Conservation (phyloP, 306 rosid genomes). For the Senna siamea region DNA sequence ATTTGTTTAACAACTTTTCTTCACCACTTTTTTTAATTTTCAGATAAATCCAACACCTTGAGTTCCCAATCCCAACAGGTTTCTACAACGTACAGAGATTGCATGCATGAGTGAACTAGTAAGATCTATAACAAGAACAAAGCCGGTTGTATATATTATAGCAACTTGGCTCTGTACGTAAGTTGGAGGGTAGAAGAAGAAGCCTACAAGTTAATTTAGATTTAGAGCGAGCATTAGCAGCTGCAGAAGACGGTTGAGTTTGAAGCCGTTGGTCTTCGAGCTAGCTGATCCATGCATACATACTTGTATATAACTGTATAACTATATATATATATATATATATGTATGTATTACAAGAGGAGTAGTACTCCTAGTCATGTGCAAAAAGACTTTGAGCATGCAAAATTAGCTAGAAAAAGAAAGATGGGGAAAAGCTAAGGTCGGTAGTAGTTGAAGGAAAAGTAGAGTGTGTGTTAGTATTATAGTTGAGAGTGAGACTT, state of each 20-base stretch:
- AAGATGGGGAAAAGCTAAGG: too few relatives aligned
- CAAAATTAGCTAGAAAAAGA: background rate
- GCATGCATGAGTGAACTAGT: slow-evolving; percentile 24
- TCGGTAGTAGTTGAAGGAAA: too few relatives aligned
- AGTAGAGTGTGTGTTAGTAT: too few relatives aligned
- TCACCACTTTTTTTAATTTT: too few relatives aligned
- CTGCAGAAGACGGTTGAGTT: slow-evolving; percentile 35
- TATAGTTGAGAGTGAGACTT: too few relatives aligned
- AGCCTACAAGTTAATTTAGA: slow-evolving; percentile 5
- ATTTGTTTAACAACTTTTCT: background rate
- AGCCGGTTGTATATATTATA: slow-evolving; percentile 12
- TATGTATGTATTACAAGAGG: slow-evolving; percentile 1
- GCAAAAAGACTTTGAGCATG: slow-evolving; percentile 15
- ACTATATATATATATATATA: too few relatives aligned
- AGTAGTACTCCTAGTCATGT: background rate
- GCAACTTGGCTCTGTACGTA: slow-evolving; percentile 31
- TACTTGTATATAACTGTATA: too few relatives aligned
- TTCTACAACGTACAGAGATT: slow-evolving; percentile 4
- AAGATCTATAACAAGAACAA: slow-evolving; percentile 29
- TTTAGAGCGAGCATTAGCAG: background rate
- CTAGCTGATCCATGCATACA: slow-evolving; percentile 31
- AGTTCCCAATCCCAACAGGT: background rate
- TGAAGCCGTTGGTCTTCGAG: slow-evolving; percentile 34
- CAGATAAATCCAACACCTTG: too few relatives aligned
- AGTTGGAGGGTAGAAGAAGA: background rate